These are phyloP conservation scores for Aechmea fasciata DNA, from an alignment of 176 grass and related monocot genomes.

Conservation along the genomic window DNA sequence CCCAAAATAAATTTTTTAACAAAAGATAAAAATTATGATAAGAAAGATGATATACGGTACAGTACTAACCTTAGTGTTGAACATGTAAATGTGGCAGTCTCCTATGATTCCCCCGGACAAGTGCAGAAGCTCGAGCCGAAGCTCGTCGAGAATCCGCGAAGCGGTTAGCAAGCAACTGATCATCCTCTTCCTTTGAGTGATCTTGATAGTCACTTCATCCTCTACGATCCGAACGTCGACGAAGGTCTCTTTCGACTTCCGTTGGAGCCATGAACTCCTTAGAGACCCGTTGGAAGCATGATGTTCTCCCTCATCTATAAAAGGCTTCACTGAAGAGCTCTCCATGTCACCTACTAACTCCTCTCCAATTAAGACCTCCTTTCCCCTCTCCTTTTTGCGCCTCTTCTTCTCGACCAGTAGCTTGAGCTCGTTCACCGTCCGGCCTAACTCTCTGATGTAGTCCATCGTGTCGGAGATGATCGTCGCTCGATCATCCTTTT, in stretches of 20 bases:
- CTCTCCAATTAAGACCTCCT: conserved; percentile 4
- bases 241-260: conserved; percentile 67
- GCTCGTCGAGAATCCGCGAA: conserved; percentile 53
- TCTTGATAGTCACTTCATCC: conserved; percentile 92
- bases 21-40: not conserved
- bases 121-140: conserved; percentile 70
- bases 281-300: conserved; percentile 18
- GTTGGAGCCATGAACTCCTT: conserved; percentile 79
- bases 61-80: conserved; percentile 84
- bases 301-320: not conserved
- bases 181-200: conserved; percentile 60
- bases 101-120: conserved; percentile 81
- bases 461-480: conserved; percentile 64
- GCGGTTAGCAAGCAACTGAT: conserved; percentile 55
- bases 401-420: conserved; percentile 62
- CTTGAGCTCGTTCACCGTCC: conserved; percentile 62
- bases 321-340: conserved; percentile 19
- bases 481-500: conserved; percentile 52
- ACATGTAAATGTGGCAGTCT: conserved; percentile 85
- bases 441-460: conserved; percentile 66
- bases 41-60: not conserved
- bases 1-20: not conserved
- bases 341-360: conserved; percentile 18
- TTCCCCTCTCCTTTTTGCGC: conserved; percentile 28
- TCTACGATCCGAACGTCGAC: conserved; percentile 94